These are phyloP conservation scores for Kregervanrija pseudodelftensis DNA, from an alignment of 805 yeast genomes.

Conservation along the genomic window DNA sequence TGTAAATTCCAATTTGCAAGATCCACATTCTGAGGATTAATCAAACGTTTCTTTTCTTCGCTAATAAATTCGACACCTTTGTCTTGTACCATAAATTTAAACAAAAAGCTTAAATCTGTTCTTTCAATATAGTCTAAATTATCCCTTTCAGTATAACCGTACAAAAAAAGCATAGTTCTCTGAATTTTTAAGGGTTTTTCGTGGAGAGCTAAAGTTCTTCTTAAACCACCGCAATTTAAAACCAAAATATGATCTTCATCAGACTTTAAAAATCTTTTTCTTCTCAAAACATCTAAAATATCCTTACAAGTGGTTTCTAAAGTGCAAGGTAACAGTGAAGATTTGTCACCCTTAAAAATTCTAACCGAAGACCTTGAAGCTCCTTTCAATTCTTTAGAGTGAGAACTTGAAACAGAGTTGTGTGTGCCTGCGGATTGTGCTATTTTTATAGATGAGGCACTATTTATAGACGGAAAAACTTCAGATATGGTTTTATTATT, in stretches of 20 bases:
- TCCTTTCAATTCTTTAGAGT: slow-evolving; percentile 22
- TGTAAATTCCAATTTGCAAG: slow-evolving; percentile 67
- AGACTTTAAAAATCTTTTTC: slow-evolving; percentile 67
- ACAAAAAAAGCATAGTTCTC: slow-evolving; percentile 58
- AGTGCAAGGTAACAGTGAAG: slow-evolving; percentile 72
- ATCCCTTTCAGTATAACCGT: slow-evolving; percentile 78
- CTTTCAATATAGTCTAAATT: slow-evolving; percentile 71
- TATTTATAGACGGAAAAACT: too few relatives aligned
- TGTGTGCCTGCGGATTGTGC: slow-evolving; percentile 14
- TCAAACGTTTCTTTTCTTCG: slow-evolving; percentile 30
- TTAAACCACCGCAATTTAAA: slow-evolving; percentile 66
- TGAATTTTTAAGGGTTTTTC: slow-evolving; percentile 78
- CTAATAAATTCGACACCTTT: slow-evolving; percentile 37
- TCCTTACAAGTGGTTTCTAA: slow-evolving; percentile 73
- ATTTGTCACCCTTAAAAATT: slow-evolving; percentile 76
- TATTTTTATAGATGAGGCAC: slow-evolving; percentile 4
- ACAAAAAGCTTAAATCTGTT: slow-evolving; percentile 74
- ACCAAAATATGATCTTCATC: slow-evolving; percentile 71
- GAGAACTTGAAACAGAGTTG: slow-evolving; percentile 2
- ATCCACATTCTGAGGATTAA: slow-evolving; percentile 67
- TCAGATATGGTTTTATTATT: too few relatives aligned
- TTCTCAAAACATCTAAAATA: slow-evolving; percentile 59
- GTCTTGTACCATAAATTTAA: slow-evolving; percentile 76
- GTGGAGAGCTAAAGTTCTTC: slow-evolving; percentile 61
- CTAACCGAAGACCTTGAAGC: slow-evolving; percentile 40